These are phyloP conservation scores for Lecanosticta acicola DNA, from an alignment of 2,329 filamentous ascomycete genomes.

Conservation along the genomic window DNA sequence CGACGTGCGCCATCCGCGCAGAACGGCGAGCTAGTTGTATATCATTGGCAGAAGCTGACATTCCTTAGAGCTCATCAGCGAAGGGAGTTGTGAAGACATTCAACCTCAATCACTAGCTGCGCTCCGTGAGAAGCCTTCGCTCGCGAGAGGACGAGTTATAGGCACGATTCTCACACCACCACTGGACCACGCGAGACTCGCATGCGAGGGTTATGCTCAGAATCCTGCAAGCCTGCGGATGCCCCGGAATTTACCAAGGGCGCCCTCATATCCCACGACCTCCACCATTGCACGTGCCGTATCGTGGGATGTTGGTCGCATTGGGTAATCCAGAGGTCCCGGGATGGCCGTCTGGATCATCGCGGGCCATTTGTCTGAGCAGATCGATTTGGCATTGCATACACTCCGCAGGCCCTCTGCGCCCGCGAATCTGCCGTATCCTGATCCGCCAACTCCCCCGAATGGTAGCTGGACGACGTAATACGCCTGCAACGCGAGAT, in stretches of 20 bases:
- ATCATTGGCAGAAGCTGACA: background rate
- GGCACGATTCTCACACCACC: background rate
- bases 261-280: constrained; percentile 43
- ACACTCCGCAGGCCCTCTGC: constrained; percentile 78
- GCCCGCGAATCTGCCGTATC: constrained; percentile 86
- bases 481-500: constrained; percentile 49
- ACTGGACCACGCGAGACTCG: no score
- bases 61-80: background rate
- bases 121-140: no score
- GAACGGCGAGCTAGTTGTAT: background rate
- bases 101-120: no score
- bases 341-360: constrained; percentile 70
- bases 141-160: no score
- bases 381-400: constrained; percentile 84
- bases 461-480: constrained; percentile 95
- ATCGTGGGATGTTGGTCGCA: constrained; percentile 43
- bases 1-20: background rate
- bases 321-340: constrained; percentile 72
- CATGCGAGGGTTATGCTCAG: constrained; percentile 7
- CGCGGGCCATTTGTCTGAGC: constrained; percentile 62
- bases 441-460: constrained; percentile 81
- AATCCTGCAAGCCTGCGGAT: constrained; percentile 35
- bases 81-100: no score
- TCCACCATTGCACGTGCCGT: constrained; percentile 44
- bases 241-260: constrained; percentile 36